phyloP scores from a whole-genome alignment of 139 green algal genomes.

The Desmodesmus armatus region DNA sequence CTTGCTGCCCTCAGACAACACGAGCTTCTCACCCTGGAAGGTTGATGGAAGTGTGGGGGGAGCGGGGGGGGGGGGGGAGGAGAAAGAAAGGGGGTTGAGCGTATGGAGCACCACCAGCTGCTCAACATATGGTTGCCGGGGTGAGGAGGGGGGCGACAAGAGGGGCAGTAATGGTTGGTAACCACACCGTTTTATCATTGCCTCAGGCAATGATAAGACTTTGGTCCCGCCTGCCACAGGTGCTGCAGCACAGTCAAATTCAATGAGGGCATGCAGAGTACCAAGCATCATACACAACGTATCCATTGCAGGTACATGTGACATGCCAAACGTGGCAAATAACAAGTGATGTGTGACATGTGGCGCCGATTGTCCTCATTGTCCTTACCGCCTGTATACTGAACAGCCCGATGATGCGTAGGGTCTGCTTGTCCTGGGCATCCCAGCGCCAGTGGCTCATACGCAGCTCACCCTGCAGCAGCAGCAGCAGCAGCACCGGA shows the following conservation, averaged over 20 bases:
- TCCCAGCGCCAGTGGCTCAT: conserved; percentile 35
- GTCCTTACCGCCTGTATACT: conserved; percentile 56
- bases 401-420: conserved; percentile 51
- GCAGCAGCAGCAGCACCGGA: background rate
- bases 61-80: background rate
- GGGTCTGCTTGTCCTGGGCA: conserved; percentile 39
- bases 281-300: background rate
- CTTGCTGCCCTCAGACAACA: conserved; percentile 87
- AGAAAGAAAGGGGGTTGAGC: background rate
- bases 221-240: no score
- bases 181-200: no score
- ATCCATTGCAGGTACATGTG: background rate
- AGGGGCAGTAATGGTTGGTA: no score
- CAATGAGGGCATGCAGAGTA: background rate
- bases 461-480: background rate
- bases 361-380: no score
- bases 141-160: no score
- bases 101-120: no score
- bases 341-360: no score
- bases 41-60: background rate
- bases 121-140: no score
- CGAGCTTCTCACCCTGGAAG: conserved; percentile 84
- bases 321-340: background rate
- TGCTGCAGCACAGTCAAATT: no score
- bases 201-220: no score